Conservation (phyloP, 331 rosid genomes). For the Cucumis variabilis region DNA sequence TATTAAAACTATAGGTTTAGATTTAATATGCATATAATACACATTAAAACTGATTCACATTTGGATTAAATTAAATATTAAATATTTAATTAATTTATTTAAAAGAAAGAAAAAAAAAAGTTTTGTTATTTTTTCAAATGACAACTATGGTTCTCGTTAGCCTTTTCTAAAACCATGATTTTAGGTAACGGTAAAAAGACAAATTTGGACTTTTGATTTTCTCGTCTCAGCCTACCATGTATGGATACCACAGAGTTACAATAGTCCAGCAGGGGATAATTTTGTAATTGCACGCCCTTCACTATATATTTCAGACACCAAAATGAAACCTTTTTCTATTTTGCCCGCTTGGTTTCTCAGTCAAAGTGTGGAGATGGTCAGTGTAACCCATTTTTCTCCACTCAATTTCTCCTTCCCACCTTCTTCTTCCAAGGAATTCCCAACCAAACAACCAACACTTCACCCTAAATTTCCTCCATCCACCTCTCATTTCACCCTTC, state of each 20-base stretch:
- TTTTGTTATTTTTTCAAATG: no score
- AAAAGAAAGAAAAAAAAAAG: no score
- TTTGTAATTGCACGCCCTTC: neutral
- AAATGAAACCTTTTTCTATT: neutral
- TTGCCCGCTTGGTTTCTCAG: neutral
- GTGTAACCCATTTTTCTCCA: neutral
- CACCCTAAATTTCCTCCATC: conserved; percentile 19
- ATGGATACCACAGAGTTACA: neutral
- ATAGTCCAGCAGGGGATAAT: neutral
- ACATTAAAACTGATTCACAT: no score
- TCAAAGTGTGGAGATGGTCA: neutral
- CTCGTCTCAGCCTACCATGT: neutral
- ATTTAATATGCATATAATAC: no score
- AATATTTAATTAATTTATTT: no score
- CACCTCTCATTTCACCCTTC: conserved; percentile 27
- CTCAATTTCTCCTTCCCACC: conserved; percentile 19
- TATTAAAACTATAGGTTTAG: no score
- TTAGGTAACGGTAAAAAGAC: no score
- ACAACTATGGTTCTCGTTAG: no score
- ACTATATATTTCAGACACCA: neutral
- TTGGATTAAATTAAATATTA: no score
- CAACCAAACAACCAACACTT: neutral
- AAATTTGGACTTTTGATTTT: neutral
- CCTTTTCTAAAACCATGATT: no score
- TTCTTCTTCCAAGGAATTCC: conserved; percentile 24